Evolutionary conservation across 352 stramenopile genomes (phyloP).

Genomic region (Phytophthora europaea): DNA sequence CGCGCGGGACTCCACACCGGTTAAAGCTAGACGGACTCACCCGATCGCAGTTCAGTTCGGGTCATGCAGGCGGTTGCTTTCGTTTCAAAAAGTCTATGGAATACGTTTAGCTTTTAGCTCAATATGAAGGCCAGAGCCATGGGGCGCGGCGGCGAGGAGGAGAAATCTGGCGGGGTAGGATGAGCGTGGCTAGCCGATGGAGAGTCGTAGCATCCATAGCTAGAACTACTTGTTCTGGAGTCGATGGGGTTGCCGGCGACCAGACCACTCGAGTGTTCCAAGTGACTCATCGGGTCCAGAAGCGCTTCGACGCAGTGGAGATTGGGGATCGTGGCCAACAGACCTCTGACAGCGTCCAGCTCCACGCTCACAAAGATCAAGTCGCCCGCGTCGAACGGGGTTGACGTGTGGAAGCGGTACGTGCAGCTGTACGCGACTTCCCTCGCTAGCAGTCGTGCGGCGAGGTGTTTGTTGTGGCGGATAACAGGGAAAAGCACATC

Average conservation of each 20-base stretch:
- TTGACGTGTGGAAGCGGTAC: slow-evolving; percentile 40
- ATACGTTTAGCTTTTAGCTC: slow-evolving; percentile 23
- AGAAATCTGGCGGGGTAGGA: slow-evolving; percentile 3
- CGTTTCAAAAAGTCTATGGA: slow-evolving; percentile 32
- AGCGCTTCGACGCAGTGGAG: slow-evolving; percentile 37
- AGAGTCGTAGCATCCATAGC: not conserved
- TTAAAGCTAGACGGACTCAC: not conserved
- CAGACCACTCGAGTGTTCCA: slow-evolving; percentile 1
- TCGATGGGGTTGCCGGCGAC: slow-evolving; percentile 4
- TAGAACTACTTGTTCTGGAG: slow-evolving; percentile 11
- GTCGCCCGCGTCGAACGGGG: slow-evolving; percentile 14
- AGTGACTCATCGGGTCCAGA: slow-evolving; percentile 18
- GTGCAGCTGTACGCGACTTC: slow-evolving; percentile 39
- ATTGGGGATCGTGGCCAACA: slow-evolving; percentile 26
- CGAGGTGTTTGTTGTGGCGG: slow-evolving; percentile 32
- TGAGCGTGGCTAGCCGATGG: not conserved
- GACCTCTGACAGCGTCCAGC: slow-evolving; percentile 29
- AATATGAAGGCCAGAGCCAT: slow-evolving; percentile 49
- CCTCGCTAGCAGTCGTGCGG: slow-evolving; percentile 27
- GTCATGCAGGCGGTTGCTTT: not conserved
- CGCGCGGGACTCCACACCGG: not conserved
- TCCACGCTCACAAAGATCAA: slow-evolving; percentile 41
- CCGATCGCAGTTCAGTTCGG: not conserved
- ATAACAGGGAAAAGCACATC: slow-evolving; percentile 31
- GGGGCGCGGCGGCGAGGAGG: slow-evolving; percentile 12